Conservation (phyloP, 2,329 filamentous ascomycete genomes). For the Penicillium expansum region DNA sequence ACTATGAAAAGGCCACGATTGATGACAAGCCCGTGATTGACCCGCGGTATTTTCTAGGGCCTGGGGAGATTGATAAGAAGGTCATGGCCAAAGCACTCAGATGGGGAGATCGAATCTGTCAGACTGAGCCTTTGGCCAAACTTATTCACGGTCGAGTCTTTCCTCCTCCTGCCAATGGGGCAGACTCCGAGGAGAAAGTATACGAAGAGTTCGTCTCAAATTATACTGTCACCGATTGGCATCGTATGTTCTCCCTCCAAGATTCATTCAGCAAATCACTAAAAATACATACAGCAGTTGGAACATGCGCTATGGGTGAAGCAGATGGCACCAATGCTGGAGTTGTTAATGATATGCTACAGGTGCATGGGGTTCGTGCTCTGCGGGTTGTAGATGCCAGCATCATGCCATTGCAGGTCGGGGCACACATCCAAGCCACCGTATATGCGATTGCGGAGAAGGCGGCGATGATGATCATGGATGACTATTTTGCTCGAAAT, state of each 20-base stretch:
- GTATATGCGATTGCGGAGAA: conserved; percentile 36
- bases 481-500: conserved; percentile 10
- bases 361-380: conserved; percentile 37
- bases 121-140: conserved; percentile 37
- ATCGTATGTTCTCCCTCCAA: conserved; percentile 14
- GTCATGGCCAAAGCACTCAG: conserved; percentile 44
- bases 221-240: conserved; percentile 23
- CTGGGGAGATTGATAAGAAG: conserved; percentile 45
- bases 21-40: conserved; percentile 41
- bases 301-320: conserved; percentile 47
- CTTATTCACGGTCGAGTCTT: conserved; percentile 39
- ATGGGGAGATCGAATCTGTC: conserved; percentile 43
- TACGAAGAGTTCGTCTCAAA: conserved; percentile 15
- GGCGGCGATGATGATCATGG: conserved; percentile 17
- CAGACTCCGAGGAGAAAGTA: not conserved
- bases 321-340: conserved; percentile 22
- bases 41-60: conserved; percentile 47
- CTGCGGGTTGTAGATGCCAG: conserved; percentile 40
- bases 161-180: conserved; percentile 24
- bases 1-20: conserved; percentile 9
- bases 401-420: conserved; percentile 33
- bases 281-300: conserved; percentile 18
- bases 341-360: conserved; percentile 38
- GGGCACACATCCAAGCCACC: conserved; percentile 30
- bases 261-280: not conserved